Percentiles rank a stretch among this genome's conserved stretches.
Conservation (phyloP, 768 basidiomycete species). For the Leccinum barrowsii region DNA sequence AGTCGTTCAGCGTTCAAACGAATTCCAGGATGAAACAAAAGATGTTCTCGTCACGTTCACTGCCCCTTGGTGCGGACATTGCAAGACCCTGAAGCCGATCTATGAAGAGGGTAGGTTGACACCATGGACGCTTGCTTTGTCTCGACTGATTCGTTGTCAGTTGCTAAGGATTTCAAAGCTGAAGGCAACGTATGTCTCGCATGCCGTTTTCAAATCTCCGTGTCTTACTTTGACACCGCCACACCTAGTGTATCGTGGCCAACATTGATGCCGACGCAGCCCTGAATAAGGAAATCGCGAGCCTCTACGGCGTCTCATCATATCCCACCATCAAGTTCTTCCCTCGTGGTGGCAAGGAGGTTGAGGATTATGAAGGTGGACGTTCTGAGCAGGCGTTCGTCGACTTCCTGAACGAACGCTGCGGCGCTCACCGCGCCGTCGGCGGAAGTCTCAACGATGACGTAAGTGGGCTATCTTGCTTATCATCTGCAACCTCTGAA, state of each 20-base stretch:
- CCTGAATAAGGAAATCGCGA: slow-evolving; percentile 67
- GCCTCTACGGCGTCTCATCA: slow-evolving; percentile 66
- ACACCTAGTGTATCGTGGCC: slow-evolving; percentile 74
- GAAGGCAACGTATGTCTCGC: slow-evolving; percentile 62
- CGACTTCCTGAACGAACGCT: slow-evolving; percentile 77
- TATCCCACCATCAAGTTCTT: slow-evolving; percentile 98
- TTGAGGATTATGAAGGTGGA: slow-evolving; percentile 63
- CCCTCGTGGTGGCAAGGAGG: slow-evolving; percentile 64
- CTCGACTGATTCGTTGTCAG: slow-evolving; percentile 32
- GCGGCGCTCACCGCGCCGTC: slow-evolving; percentile 78
- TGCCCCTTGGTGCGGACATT: slow-evolving; percentile 91
- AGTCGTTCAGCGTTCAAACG: background rate
- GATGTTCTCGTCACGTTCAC: slow-evolving; percentile 85
- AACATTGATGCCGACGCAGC: slow-evolving; percentile 88
- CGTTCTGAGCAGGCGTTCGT: slow-evolving; percentile 77
- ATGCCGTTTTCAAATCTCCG: background rate
- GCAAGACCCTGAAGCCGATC: slow-evolving; percentile 84
- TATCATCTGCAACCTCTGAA: slow-evolving; percentile 2
- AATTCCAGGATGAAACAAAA: slow-evolving; percentile 57
- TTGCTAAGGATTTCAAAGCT: slow-evolving; percentile 72
- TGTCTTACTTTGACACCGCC: slow-evolving; percentile 7
- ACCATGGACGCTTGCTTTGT: background rate
- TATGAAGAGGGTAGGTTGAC: slow-evolving; percentile 65
- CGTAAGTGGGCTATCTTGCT: slow-evolving; percentile 34
- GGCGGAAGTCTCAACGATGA: slow-evolving; percentile 77